Evolutionary conservation across 2,329 filamentous ascomycete genomes (phyloP).

Genomic region (Juglanconis juglandina): DNA sequence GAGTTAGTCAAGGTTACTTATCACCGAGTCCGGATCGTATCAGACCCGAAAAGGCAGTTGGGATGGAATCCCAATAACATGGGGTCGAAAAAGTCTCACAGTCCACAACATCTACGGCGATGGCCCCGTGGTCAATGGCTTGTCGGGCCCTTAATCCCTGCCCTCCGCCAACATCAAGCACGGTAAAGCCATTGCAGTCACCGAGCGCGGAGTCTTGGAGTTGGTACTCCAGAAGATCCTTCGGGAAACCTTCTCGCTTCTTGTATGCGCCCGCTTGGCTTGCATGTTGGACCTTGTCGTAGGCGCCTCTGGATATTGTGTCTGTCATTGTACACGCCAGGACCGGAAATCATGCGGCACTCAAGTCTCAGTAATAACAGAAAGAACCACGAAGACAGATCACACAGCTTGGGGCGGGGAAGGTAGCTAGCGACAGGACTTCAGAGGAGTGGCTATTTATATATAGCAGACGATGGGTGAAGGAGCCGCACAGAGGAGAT

Average conservation of each 20-base stretch:
- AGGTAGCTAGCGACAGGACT: too few species aligned
- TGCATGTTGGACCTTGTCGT: slow-evolving; percentile 15
- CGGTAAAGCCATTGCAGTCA: slow-evolving; percentile 22
- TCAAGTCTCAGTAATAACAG: too few species aligned
- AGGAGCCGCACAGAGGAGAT: too few species aligned
- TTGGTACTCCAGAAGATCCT: slow-evolving; percentile 4
- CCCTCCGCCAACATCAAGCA: slow-evolving; percentile 32
- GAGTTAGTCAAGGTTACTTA: neutral
- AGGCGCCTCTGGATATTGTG: neutral
- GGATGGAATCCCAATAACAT: neutral
- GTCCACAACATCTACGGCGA: slow-evolving; percentile 28
- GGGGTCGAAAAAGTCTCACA: neutral
- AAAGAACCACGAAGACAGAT: too few species aligned
- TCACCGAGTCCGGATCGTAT: too few species aligned
- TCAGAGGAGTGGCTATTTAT: too few species aligned
- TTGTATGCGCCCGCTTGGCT: slow-evolving; percentile 3
- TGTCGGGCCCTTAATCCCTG: slow-evolving; percentile 26
- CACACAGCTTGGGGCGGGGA: too few species aligned
- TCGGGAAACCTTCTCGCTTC: neutral
- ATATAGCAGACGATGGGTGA: too few species aligned
- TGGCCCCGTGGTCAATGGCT: slow-evolving; percentile 25
- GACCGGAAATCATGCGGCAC: too few species aligned
- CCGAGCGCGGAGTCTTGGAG: slow-evolving; percentile 22
- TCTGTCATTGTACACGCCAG: neutral
- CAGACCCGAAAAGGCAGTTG: neutral